These are phyloP conservation scores for Crotalaria pallida DNA, from an alignment of 306 rosid genomes.

Conservation along the genomic window DNA sequence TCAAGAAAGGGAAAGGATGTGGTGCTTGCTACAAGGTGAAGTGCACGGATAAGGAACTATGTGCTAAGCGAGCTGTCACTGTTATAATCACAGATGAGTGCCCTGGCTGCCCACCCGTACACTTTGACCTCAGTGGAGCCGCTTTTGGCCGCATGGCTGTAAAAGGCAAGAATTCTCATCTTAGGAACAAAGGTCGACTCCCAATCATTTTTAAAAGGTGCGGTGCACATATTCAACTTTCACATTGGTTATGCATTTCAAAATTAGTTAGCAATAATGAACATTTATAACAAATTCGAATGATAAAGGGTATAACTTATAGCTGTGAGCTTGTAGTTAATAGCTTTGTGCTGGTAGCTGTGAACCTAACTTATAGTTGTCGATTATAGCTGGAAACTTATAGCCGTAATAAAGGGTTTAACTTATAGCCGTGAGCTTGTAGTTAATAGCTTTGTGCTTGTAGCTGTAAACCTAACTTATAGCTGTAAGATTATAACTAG, in stretches of 20 bases:
- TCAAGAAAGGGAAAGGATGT: slow-evolving; percentile 76
- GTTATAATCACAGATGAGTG: slow-evolving; percentile 82
- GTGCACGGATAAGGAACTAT: slow-evolving; percentile 61
- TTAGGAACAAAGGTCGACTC: slow-evolving; percentile 69
- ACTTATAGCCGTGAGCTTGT: too few relatives aligned
- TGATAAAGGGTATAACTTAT: too few relatives aligned
- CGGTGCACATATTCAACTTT: slow-evolving; percentile 31
- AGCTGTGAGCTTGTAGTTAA: too few relatives aligned
- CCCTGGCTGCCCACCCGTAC: slow-evolving; percentile 73
- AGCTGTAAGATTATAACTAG: too few relatives aligned
- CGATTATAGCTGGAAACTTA: too few relatives aligned
- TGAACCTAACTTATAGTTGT: too few relatives aligned
- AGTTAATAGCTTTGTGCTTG: too few relatives aligned
- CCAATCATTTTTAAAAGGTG: slow-evolving; percentile 65
- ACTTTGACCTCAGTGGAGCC: slow-evolving; percentile 94
- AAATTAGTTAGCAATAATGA: too few relatives aligned
- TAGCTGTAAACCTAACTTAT: too few relatives aligned
- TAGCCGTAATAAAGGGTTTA: too few relatives aligned
- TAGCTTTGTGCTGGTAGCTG: too few relatives aligned
- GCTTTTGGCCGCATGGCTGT: slow-evolving; percentile 87
- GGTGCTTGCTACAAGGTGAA: slow-evolving; percentile 88
- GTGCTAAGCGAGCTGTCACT: slow-evolving; percentile 77
- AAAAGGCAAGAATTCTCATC: slow-evolving; percentile 50
- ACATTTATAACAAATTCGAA: too few relatives aligned
- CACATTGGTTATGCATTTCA: neutral